Base-by-base conservation (phyloP, 441 rosid genomes). In the Isatis lusitanica region DNA sequence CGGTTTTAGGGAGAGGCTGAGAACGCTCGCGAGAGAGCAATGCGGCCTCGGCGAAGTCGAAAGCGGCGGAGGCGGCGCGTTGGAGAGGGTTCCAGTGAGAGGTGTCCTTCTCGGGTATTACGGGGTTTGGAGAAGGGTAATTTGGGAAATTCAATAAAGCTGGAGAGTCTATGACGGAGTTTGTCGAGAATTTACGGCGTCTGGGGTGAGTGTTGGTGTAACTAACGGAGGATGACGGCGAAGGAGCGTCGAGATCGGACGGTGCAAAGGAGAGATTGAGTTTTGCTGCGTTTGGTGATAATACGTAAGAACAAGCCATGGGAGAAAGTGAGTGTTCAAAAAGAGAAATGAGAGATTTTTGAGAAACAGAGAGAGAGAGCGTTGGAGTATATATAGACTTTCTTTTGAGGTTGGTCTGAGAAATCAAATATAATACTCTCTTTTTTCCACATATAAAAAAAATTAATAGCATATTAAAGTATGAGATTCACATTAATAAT, bases 1-100 rank as follows among this genome's bases (percentile, higher is more conserved):
- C 83, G 13, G 97, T 89, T 77, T 79, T 89, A 21, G 94, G 91
- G 1, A 91, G 87, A 4, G 87, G 97, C 15, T 62, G 81, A 42
- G 82, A 81, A 43, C 76, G 83, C 78, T 91, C 97, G 57, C 78
- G 78, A 7, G 83, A 81, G 5, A 88, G 51, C 67, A 91, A 80
- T 74, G 88, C 87, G 71, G 74, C 21, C 71, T 91, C 97, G 5
- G 87, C 88, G 55, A 86, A 38, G 74, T 87, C 87, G 1, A 91
- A 47, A 26, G 87, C 90, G 43, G 72, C 16, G 17, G 90, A 76
- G 3, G 93, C 93, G 35, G 88, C 85, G 63, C 77, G 88, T 73
- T 91, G 97, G 61, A 91, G 69, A 56, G 85, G 65, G 53, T 86
- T 91, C 93, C 84, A 85, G 4, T 73, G 0, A 60, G 83, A 11